Conservation (phyloP, 163 green algal genomes). For the Smithsoniella earleae region DNA sequence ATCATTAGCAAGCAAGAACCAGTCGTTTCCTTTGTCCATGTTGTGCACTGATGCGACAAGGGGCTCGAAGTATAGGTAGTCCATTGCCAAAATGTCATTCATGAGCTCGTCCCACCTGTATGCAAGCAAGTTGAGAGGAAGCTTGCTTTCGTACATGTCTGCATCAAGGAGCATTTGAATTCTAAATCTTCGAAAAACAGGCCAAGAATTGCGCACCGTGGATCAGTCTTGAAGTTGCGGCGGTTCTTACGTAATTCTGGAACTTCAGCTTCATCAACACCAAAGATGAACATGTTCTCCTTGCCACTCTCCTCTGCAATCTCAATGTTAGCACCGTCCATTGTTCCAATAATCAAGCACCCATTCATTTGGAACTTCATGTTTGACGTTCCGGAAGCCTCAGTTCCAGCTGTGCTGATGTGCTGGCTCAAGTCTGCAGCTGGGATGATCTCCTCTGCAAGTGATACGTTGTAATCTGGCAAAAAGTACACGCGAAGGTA, state of each 20-base stretch:
- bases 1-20: slow-evolving; percentile 95
- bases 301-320: slow-evolving; percentile 76
- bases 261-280: slow-evolving; percentile 70
- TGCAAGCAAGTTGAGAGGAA: not conserved
- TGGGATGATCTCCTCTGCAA: slow-evolving; percentile 87
- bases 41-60: slow-evolving; percentile 71
- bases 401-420: slow-evolving; percentile 92
- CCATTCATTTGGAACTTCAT: slow-evolving; percentile 99
- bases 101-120: slow-evolving; percentile 57
- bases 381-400: slow-evolving; percentile 94
- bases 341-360: slow-evolving; percentile 86
- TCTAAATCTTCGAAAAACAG: not conserved
- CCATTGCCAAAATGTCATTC: slow-evolving; percentile 65
- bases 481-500: slow-evolving; percentile 78
- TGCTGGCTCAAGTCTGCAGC: slow-evolving; percentile 85
- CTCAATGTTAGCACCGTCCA: slow-evolving; percentile 98
- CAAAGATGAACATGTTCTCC: slow-evolving; percentile 65
- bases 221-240: slow-evolving; percentile 77
- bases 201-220: slow-evolving; percentile 42
- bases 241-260: slow-evolving; percentile 70
- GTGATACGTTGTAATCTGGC: slow-evolving; percentile 94
- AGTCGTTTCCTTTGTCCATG: slow-evolving; percentile 87
- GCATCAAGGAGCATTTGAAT: not conserved
- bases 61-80: slow-evolving; percentile 81
- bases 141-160: not conserved